Evolutionary conservation across 1,139 yeast genomes (phyloP).

Genomic region (Saccharomyces hybrid): DNA sequence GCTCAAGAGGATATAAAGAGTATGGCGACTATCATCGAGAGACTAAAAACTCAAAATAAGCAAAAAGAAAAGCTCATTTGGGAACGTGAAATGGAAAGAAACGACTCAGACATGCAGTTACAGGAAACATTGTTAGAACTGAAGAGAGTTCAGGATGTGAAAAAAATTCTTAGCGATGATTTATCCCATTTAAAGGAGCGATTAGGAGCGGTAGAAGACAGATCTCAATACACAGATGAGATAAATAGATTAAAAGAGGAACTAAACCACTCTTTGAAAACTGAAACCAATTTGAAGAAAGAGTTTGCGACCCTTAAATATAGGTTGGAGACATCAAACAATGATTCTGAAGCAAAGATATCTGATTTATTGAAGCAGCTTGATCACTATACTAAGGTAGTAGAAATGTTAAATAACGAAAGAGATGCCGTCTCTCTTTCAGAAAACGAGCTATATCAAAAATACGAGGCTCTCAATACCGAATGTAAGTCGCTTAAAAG

Average conservation of each 20-base stretch:
- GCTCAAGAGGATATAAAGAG: slow-evolving; percentile 54
- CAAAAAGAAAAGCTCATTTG: slow-evolving; percentile 53
- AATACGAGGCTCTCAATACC: slow-evolving; percentile 35
- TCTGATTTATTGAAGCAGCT: slow-evolving; percentile 45
- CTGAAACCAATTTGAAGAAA: slow-evolving; percentile 58
- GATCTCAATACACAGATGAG: slow-evolving; percentile 47
- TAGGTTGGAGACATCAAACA: slow-evolving; percentile 52
- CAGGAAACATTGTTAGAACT: slow-evolving; percentile 55
- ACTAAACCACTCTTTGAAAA: slow-evolving; percentile 48
- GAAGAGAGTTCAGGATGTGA: slow-evolving; percentile 43
- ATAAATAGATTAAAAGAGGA: slow-evolving; percentile 53
- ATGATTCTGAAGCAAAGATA: slow-evolving; percentile 46
- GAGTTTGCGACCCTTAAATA: slow-evolving; percentile 55
- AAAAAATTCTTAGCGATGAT: slow-evolving; percentile 42
- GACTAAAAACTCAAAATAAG: slow-evolving; percentile 47
- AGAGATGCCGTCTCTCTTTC: slow-evolving; percentile 40
- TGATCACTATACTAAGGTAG: slow-evolving; percentile 40
- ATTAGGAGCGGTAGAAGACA: slow-evolving; percentile 36
- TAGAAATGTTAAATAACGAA: slow-evolving; percentile 42
- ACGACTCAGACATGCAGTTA: slow-evolving; percentile 47
- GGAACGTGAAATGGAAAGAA: slow-evolving; percentile 50
- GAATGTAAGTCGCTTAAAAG: slow-evolving; percentile 42
- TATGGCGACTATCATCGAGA: slow-evolving; percentile 51
- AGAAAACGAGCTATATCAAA: slow-evolving; percentile 37
- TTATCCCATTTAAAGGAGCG: slow-evolving; percentile 46